Evolutionary conservation across 805 yeast genomes (phyloP), one percentile per base, ranked within the genome.

Genomic region (Candida nanaspora): DNA sequence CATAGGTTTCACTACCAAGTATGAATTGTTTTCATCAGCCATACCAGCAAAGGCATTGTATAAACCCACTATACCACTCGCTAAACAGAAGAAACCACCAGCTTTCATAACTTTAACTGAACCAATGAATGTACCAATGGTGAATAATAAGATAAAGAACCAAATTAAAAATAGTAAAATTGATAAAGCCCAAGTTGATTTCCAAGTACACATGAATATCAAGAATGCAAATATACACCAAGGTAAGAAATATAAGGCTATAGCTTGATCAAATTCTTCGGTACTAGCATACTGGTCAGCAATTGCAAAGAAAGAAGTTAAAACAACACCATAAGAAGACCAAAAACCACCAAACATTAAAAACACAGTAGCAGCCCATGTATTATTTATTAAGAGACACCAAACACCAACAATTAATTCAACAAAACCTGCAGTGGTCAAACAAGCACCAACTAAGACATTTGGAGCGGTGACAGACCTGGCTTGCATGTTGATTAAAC

Each of bases 321-420:
- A 53, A 6, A 75, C 59, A 40, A 70, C 68, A 3, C 74, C 73
- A 50, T 65, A 75, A 3, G 72, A 61, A 40, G 71, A 56, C 74
- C 78, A 76, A 52, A 76, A 76, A 1, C 77, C 74, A 20, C 80
- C 81, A 57, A 69, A 76, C 53, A 71, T 67, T 22, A 68, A 58
- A 38, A 76, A 65, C 1, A 76, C 74, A 34, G 77, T 69, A 30
- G 70, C 70, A 20, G 76, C 81, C 69, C 78, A 76, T 1, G 78
- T 70, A 54, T 74, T 75, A 37, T 78, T 78, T 30, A 68, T 51
- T 16, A 68, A 46, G 37, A 75, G 53, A 49, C 77, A 75, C 66
- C 77, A 68, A 9, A 73, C 48, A 3, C 82, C 82, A 30, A 72
- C 71, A 32, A 74, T 59, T 3, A 72, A 51, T 53, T 74, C 74